Percentiles rank a stretch among this genome's conserved stretches.
These are phyloP conservation scores for Macrophomina pseudophaseolina DNA, from an alignment of 2,329 filamentous ascomycete genomes.

Conservation along the genomic window DNA sequence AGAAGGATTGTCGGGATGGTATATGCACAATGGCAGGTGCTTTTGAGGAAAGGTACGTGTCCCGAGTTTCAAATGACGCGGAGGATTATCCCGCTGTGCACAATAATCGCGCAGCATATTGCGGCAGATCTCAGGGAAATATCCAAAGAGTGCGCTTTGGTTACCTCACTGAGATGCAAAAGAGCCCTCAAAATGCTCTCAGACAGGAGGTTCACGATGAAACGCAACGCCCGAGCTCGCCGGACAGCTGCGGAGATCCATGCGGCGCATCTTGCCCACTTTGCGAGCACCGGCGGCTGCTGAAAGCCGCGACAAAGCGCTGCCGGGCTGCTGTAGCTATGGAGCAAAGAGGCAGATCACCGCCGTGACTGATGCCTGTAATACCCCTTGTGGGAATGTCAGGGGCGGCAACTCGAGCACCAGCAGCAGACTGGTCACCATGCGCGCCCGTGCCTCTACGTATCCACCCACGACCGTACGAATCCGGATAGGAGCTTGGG, in stretches of 20 bases:
- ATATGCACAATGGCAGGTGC: background rate
- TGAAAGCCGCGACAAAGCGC: constrained; percentile 13
- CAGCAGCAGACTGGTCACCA: constrained; percentile 7
- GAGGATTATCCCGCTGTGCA: constrained; percentile 23
- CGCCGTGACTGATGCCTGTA: constrained; percentile 6
- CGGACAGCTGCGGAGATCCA: constrained; percentile 14
- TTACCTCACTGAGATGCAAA: background rate
- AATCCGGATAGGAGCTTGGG: constrained; percentile 10
- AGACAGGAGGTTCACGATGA: constrained; percentile 20
- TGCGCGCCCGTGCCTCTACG: constrained; percentile 6
- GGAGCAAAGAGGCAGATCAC: constrained; percentile 7
- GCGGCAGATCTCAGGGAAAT: constrained; percentile 14
- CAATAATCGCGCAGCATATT: constrained; percentile 20
- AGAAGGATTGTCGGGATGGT: constrained; percentile 12
- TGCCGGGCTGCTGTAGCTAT: constrained; percentile 5
- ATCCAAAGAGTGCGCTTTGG: background rate
- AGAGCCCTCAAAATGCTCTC: background rate
- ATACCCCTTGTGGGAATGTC: constrained; percentile 19
- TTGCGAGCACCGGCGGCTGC: constrained; percentile 2
- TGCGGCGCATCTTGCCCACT: constrained; percentile 19
- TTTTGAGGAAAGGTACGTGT: constrained; percentile 19
- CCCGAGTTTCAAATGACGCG: constrained; percentile 18
- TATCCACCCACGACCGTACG: constrained; percentile 7
- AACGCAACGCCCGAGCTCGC: constrained; percentile 21
- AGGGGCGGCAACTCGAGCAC: constrained; percentile 9